These are phyloP conservation scores for Ochetophila trinervis DNA, from an alignment of 306 rosid genomes.

Conservation along the genomic window DNA sequence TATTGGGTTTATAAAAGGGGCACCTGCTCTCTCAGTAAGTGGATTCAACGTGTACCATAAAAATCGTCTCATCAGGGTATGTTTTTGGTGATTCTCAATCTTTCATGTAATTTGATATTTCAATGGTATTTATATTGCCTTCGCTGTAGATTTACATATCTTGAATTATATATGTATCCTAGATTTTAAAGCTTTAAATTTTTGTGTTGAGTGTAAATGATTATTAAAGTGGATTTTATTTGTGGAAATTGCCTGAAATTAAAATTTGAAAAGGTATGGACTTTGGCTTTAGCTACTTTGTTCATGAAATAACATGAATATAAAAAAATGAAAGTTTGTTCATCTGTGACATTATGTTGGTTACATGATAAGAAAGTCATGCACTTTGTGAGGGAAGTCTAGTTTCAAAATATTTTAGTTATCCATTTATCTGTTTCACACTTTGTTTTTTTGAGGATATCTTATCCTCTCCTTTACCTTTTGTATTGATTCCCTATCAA, in stretches of 20 bases:
- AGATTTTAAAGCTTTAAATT: slow-evolving; percentile 13
- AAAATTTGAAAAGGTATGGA: not conserved
- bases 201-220: not conserved
- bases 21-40: slow-evolving; percentile 51
- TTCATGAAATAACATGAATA: slow-evolving; percentile 2
- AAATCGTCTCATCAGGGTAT: slow-evolving; percentile 94
- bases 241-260: not conserved
- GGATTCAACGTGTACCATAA: slow-evolving; percentile 91
- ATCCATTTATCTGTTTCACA: slow-evolving; percentile 23
- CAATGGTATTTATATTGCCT: not conserved
- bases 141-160: not conserved
- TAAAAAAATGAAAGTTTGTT: slow-evolving; percentile 22
- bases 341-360: slow-evolving; percentile 7
- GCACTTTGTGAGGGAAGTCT: slow-evolving; percentile 18
- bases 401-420: slow-evolving; percentile 27
- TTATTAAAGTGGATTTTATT: slow-evolving; percentile 3
- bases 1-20: slow-evolving; percentile 81
- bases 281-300: not conserved
- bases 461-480: too few relatives aligned
- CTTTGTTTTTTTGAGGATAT: too few relatives aligned
- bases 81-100: slow-evolving; percentile 26
- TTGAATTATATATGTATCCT: not conserved
- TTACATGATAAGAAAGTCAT: slow-evolving; percentile 2
- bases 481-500: too few relatives aligned
- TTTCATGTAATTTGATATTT: slow-evolving; percentile 2